Base-by-base conservation (phyloP, 495 filamentous ascomycete species). In the Podospora comata region DNA sequence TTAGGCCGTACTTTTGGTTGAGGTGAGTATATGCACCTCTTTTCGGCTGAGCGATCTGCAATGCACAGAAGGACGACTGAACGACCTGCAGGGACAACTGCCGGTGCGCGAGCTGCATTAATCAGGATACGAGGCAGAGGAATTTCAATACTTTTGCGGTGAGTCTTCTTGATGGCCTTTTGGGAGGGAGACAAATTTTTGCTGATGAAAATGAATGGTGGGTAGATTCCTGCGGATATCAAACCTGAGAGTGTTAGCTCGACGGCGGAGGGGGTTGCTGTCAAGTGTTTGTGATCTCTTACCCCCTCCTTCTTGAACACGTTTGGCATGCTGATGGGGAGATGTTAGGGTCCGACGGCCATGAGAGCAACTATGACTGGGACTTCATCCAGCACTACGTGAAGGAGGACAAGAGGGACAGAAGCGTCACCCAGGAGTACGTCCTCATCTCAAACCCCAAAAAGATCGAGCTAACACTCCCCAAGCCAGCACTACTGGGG, bases 111-210 rank as follows among this genome's bases (percentile, higher is more conserved):
- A 75, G 80, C 61, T 97, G 93, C 75, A 82, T 92, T 11, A 88
- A 96, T 74, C 87, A 86, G 67, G 87, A 90, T 64, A 97, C 93
- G 16, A 87, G 78, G 75, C 93, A 97, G 77, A 83, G 92, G 39
- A 84, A 84, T 30, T 81, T 90, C 53, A 84, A 94, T 72, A 93
- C 89, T 0, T 94, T 93, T 71, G 78, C 72, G 27, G 76, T 78
- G 66, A 48, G 72, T 67, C 23, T 23, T 23, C 23, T 23, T 23
- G 15, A 11, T 48, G 7, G 39, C 7, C 13, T 16, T 5, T 13
- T 48, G 6, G 3, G 39, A 11, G 9, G 7, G 7, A 16, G 9
- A 3, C 13, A 13, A 11, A 48, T 11, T 48, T 11, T 48, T 48
- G 39, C 7, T 16, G 7, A 48, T 13, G 15, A 48, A 3, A 39